Conservation (phyloP, 371 early-diverging fungal species). For the Blakeslea trispora region DNA sequence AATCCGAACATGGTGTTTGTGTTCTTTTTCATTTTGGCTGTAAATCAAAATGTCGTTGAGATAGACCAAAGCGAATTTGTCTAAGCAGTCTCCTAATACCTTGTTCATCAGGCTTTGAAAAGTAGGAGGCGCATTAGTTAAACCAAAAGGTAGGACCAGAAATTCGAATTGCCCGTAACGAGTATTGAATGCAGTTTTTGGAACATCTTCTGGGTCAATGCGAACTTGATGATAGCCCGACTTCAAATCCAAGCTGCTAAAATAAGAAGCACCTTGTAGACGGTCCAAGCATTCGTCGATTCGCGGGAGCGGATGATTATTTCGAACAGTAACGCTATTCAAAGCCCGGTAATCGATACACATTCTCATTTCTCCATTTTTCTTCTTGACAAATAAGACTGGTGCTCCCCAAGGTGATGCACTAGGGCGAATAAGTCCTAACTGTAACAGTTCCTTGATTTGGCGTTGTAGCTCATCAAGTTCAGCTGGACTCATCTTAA, state of each 20-base stretch:
- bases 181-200: constrained; percentile 41
- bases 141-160: constrained; percentile 49
- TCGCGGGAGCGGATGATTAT: constrained; percentile 46
- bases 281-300: constrained; percentile 50
- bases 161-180: constrained; percentile 45
- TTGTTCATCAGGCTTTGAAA: constrained; percentile 48
- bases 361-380: constrained; percentile 39
- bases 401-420: constrained; percentile 39
- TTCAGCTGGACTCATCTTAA: constrained; percentile 25
- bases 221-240: constrained; percentile 44
- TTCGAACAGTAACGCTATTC: constrained; percentile 46
- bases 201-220: constrained; percentile 21
- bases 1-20: constrained; percentile 34
- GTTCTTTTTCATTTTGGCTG: constrained; percentile 47
- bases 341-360: constrained; percentile 41
- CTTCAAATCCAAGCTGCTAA: constrained; percentile 52
- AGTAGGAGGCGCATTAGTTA: constrained; percentile 44
- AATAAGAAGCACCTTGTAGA: constrained; percentile 31
- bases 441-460: constrained; percentile 9
- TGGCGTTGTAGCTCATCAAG: constrained; percentile 14
- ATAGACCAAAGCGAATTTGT: constrained; percentile 46
- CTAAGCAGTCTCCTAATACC: constrained; percentile 32
- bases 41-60: constrained; percentile 65
- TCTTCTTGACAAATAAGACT: constrained; percentile 52
- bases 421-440: constrained; percentile 24